Base-by-base conservation (phyloP, 2,329 filamentous ascomycete genomes). In the Hirsutella minnesotensis region DNA sequence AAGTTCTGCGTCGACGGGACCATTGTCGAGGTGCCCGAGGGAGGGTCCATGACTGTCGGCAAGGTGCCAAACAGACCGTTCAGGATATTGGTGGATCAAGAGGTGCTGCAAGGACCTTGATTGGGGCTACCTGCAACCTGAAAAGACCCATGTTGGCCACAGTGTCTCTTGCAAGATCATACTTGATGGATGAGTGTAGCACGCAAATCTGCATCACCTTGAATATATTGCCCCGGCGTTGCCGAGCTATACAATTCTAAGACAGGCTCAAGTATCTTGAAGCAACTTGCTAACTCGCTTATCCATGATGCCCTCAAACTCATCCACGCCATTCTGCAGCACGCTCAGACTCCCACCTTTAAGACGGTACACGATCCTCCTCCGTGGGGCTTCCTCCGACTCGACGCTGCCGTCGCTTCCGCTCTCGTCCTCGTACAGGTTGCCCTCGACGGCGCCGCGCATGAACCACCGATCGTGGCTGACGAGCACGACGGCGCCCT, bases 1-100 rank as follows among this genome's bases (percentile, higher is more conserved):
- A 78, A 89, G 55, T 75, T 94, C 13, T 96, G 90, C 58, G 70
- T 96, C n/a, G 90, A 96, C 60, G 90, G 90, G 3, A 87, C 83
- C 42, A 94, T 94, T 53, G 77, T 95, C 3, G 73, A 77, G 45
- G 65, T 95, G 1, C 81, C 83, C 18, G 59, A 69, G 41, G 79
- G 73, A 2, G 88, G 88, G 0, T 81, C 77, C 70, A 75, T 94
- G 60, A 74, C 77, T 46, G 72, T 95, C 1, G 62, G 59, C 47
- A 73, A 65, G 53, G 68, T 74, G 20, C 56, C 59, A 9, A 50
- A 54, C 35, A 56, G 59, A n/a, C 56, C 62, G 21, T 59, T 76
- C 39, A 58, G 56, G 37, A 56, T 79, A 8, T 47, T 77, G 37
- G 68, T 72, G 8, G 59, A 65, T 47, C 52, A 18, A 47, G 47